Percentiles rank a stretch among this genome's conserved stretches.
Evolutionary conservation across 129 eudicot genomes (phyloP).

Genomic region (Tanacetum coccineum): DNA sequence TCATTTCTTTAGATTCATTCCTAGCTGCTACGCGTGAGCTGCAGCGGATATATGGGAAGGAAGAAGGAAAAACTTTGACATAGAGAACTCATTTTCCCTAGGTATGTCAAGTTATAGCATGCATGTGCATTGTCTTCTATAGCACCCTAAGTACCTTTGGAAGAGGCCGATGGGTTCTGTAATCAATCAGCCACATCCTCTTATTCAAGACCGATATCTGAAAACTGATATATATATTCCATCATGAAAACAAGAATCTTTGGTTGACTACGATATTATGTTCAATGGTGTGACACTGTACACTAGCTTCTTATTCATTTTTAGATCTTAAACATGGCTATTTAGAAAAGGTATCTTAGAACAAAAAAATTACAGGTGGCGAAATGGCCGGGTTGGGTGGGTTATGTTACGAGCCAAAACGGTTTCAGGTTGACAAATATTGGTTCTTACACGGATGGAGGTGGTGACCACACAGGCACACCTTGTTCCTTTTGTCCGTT

Average conservation of each 20-base stretch:
- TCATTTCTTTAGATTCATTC: slow-evolving; percentile 44
- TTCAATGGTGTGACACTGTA: slow-evolving; percentile 8
- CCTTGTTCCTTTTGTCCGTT: background rate
- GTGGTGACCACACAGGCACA: no score
- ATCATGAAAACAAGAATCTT: background rate
- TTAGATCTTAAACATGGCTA: background rate
- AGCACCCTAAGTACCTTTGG: slow-evolving; percentile 12
- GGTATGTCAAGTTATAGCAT: slow-evolving; percentile 27
- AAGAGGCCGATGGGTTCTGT: slow-evolving; percentile 8
- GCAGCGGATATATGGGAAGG: slow-evolving; percentile 61
- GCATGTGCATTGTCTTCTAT: slow-evolving; percentile 21
- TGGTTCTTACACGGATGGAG: background rate
- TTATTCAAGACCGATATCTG: background rate
- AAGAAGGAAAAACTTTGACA: slow-evolving; percentile 34
- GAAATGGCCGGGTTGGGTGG: background rate
- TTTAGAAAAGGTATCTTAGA: background rate
- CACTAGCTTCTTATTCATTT: background rate
- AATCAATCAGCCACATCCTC: slow-evolving; percentile 8
- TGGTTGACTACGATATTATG: slow-evolving; percentile 8
- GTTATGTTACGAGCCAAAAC: background rate
- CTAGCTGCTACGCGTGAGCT: slow-evolving; percentile 65
- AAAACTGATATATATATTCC: background rate
- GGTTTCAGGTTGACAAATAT: background rate
- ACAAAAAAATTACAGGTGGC: background rate
- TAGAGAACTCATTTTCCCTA: slow-evolving; percentile 28